Conservation (phyloP, 768 basidiomycete genomes). For the Cystobasidium ongulense region DNA sequence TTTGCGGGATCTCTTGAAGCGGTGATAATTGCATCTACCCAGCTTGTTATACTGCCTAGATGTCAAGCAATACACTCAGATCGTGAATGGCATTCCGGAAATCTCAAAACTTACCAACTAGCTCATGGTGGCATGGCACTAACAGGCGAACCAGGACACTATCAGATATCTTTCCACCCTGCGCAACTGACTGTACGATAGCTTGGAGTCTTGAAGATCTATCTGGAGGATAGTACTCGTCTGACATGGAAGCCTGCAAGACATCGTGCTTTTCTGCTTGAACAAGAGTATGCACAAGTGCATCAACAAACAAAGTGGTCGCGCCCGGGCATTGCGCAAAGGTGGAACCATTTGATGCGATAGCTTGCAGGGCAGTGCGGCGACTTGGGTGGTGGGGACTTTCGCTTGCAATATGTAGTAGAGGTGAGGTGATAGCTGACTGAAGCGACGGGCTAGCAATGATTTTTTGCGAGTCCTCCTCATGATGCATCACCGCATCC, state of each 20-base stretch:
- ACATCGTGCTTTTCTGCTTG: slow-evolving; percentile 11
- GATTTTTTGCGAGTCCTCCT: slow-evolving; percentile 49
- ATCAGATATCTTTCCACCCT: background rate
- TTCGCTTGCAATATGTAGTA: slow-evolving; percentile 63
- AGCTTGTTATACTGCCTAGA: background rate
- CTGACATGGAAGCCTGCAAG: background rate
- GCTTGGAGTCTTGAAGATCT: slow-evolving; percentile 3
- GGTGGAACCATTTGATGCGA: slow-evolving; percentile 47
- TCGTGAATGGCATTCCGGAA: background rate
- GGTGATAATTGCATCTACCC: slow-evolving; percentile 30
- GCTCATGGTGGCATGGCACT: slow-evolving; percentile 16
- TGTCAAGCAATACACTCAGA: background rate
- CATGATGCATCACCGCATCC: slow-evolving; percentile 47
- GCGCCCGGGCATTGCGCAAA: slow-evolving; percentile 49
- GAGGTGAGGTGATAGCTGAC: slow-evolving; percentile 58
- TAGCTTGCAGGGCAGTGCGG: slow-evolving; percentile 48
- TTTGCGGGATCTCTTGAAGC: slow-evolving; percentile 31
- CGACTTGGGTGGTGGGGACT: slow-evolving; percentile 55
- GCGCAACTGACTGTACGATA: background rate
- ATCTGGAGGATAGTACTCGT: background rate
- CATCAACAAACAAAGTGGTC: slow-evolving; percentile 56
- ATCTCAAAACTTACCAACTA: background rate
- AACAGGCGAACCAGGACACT: background rate
- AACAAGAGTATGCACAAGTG: slow-evolving; percentile 45
- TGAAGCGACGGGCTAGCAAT: slow-evolving; percentile 53